Evolutionary conservation across 208 protist genomes (phyloP), one percentile per base, ranked within the genome.

Genomic region (Leishmania tropica): DNA sequence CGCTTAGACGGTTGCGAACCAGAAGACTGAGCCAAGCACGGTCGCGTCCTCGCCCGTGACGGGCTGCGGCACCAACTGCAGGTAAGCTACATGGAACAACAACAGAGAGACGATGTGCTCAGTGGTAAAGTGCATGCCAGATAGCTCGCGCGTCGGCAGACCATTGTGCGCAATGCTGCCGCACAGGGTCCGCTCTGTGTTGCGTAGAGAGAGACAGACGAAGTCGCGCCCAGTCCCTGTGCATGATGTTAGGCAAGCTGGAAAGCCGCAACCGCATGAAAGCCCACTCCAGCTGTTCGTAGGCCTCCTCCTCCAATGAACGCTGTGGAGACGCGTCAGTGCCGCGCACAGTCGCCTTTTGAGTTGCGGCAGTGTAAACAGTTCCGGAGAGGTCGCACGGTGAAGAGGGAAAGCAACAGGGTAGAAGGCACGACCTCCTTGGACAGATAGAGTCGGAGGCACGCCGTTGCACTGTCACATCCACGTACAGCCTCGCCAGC

Each of bases 151-250:
- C 21, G 76, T 79, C 7, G 70, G 35, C 19, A 65, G 28, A 65
- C 31, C 40, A 37, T 81, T 62, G 28, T 28, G 51, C 31, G 78
- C 73, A 35, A 90, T 58, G 17, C 81, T 65, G 17, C 84, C 85
- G 80, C 86, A 89, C 71, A 91, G 83, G 2, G 81, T 82, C 11
- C 89, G 81, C 75, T 92, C 89, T 28, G 78, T 83, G 83, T 90
- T 94, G 42, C 87, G 90, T 62, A 93, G 75, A 51, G 82, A 72
- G 79, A 53, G 42, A 45, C 4, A 42, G 42, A 28, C 90, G 87
- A 56, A 94, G 81, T 15, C 83, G 88, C 77, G 93, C 90, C 75
- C 89, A 86, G 83, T 93, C 86, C 54, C 60, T 82, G 21, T 42
- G 72, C 62, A 87, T 84, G 1, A 94, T 54, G 85, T 90, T 89